phyloP scores from a whole-genome alignment of 257 asterid species.

The Nicotiana tomentosiformis region DNA sequence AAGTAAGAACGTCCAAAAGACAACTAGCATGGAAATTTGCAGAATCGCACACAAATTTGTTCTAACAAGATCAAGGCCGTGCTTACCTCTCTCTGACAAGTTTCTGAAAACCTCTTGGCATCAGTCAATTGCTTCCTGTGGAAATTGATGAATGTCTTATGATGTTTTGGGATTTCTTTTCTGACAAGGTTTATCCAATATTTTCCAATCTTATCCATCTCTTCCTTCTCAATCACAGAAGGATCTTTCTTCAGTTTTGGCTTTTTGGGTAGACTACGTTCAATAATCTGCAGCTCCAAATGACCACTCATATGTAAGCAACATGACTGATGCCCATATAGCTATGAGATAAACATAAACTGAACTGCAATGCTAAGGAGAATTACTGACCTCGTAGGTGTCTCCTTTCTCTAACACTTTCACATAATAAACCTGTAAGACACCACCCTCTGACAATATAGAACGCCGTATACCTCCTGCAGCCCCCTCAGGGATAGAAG shows the following conservation, averaged over 20 bases:
- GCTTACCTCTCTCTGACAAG: constrained; percentile 95
- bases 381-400: constrained; percentile 75
- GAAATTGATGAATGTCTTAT: constrained; percentile 56
- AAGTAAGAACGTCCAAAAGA: constrained; percentile 2
- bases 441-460: constrained; percentile 84
- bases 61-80: not conserved
- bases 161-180: constrained; percentile 92
- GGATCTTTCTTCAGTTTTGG: constrained; percentile 82
- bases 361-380: not conserved
- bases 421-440: constrained; percentile 81
- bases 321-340: not conserved
- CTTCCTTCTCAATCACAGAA: constrained; percentile 82
- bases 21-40: not conserved
- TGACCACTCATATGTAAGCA: constrained; percentile 7
- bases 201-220: constrained; percentile 64
- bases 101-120: constrained; percentile 84
- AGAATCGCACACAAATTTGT: not conserved
- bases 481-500: constrained; percentile 93
- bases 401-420: constrained; percentile 99
- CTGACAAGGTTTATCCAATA: constrained; percentile 81
- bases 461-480: constrained; percentile 81
- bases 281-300: constrained; percentile 75
- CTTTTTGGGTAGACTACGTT: constrained; percentile 79
- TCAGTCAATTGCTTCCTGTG: constrained; percentile 77
- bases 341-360: constrained; percentile 2